Evolutionary conservation across 192 early-diverging fungal genomes (phyloP), one percentile per base, ranked within the genome.

Genomic region (Coemansia sp.): DNA sequence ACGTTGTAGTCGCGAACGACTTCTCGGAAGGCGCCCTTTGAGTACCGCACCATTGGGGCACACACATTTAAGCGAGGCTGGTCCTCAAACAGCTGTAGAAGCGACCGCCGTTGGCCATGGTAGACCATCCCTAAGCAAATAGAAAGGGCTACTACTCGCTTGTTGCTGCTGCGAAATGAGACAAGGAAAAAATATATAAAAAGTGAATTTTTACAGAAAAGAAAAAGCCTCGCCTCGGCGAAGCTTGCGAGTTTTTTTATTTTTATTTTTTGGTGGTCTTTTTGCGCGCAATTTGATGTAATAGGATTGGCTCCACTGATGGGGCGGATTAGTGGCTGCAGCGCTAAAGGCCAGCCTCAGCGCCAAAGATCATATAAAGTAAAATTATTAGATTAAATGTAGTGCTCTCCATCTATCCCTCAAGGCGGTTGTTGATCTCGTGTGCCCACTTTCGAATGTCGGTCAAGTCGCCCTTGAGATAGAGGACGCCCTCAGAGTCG

Each of bases 41-140:
- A 95, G 75, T 98, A 98, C 33, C 96, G 85, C 10, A 98, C 96
- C 96, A 98, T 98, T 1, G 96, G 96, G 3, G 94, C 96, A 60
- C 92, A 94, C 3, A 96, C 89, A 67, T 90, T 93, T 36, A 95
- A 65, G 61, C 87, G 84, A 21, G 80, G 73, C 48, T 87, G 86
- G 12, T 79, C 70, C 39, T 85, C 82, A 48, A 87, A 84, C 13
- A 89, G 73, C 56, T 86, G 70, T 31, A 88, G 60, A 45, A 84
- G 70, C 28, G 82, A 84, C 21, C 65, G 70, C 13, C 77, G 66
- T 41, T 47, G 64, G 39, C 59, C 58, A 5, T 62, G 48, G 41
- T 76, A 82, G 5, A 64, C 70, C 74, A 76, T 82, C 14, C 0
- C 56, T 41, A 5, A 43, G 42, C 18, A 62, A 21, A 6, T 6